Conservation (phyloP, 441 rosid genomes). For the Brassica hybrid region DNA sequence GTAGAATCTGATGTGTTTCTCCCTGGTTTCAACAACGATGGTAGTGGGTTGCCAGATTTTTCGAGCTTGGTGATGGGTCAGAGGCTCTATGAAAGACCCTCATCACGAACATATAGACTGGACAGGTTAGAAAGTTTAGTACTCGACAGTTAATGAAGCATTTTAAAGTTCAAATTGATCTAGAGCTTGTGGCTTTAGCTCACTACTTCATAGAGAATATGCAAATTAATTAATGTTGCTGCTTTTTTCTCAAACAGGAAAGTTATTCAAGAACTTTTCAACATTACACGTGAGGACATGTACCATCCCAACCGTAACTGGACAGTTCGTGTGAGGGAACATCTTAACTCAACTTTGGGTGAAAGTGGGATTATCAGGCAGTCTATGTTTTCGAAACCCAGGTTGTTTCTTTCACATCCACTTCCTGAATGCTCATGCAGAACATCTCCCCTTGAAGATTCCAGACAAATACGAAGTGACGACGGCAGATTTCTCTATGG, state of each 20-base stretch:
- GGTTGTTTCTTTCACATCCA: conserved; percentile 81
- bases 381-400: conserved; percentile 72
- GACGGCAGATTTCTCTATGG: conserved; percentile 71
- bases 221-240: too few species aligned
- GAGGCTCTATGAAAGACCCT: conserved; percentile 83
- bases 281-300: conserved; percentile 65
- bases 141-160: conserved; percentile 19
- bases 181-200: neutral
- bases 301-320: conserved; percentile 81
- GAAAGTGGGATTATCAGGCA: conserved; percentile 81
- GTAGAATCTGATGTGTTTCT: conserved; percentile 87
- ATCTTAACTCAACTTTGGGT: conserved; percentile 79
- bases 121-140: conserved; percentile 61
- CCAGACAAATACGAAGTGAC: conserved; percentile 45
- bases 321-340: conserved; percentile 71
- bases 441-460: conserved; percentile 53
- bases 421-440: conserved; percentile 97
- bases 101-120: conserved; percentile 77
- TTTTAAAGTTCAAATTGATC: neutral
- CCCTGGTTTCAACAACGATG: conserved; percentile 40
- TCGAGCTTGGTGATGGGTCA: conserved; percentile 99
- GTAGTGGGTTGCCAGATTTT: conserved; percentile 67
- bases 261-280: conserved; percentile 62
- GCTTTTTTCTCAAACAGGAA: conserved; percentile 53
- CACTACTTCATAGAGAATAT: too few species aligned